Evolutionary conservation across 2,329 filamentous ascomycete species (phyloP), one percentile per base, ranked within the genome.

Genomic region (Akanthomyces dipterigenus): DNA sequence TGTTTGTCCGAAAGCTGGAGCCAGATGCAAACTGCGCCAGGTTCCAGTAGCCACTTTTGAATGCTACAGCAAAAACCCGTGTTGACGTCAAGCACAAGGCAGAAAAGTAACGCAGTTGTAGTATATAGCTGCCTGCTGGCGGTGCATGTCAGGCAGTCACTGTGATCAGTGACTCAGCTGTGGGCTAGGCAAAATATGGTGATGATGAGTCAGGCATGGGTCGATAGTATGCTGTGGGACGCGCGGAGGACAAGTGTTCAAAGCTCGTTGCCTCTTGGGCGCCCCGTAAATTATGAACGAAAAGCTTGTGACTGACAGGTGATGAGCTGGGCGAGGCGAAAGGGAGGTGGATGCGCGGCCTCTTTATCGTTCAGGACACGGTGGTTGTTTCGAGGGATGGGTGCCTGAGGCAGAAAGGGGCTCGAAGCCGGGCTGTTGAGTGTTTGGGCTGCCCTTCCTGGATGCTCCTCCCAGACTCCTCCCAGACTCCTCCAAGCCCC

Each of bases 301-400:
- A 14, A 45, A 46, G 49, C 55, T 18, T 45, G 46, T 40, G 34
- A 43, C 16, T 5, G 45, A 59, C 18, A 24, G 55, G 54, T 45
- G 31, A 43, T 24, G 42, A 43, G 38, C n/a, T 38, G 42, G 36
- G 16, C 16, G 31, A 45, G 42, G 48, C 9, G 28, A 48, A 65
- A 48, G 45, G 64, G 66, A 59, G 68, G 65, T 66, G 65, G 69
- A 56, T 62, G 65, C 65, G 62, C 59, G 65, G 62, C 50, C 57
- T 72, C 69, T 74, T 75, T 75, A 75, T 75, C 67, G 65, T 68
- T 60, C 62, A 71, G 69, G 69, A 69, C 69, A 71, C 67, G 65
- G 63, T 69, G 64, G 65, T 65, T 49, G 61, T 53, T 61, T 31
- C 48, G 2, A 22, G 31, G 55, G 63, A 65, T 38, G 36, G 48